Evolutionary conservation across 768 basidiomycete genomes (phyloP).

Genomic region (Auriscalpium vulgare): DNA sequence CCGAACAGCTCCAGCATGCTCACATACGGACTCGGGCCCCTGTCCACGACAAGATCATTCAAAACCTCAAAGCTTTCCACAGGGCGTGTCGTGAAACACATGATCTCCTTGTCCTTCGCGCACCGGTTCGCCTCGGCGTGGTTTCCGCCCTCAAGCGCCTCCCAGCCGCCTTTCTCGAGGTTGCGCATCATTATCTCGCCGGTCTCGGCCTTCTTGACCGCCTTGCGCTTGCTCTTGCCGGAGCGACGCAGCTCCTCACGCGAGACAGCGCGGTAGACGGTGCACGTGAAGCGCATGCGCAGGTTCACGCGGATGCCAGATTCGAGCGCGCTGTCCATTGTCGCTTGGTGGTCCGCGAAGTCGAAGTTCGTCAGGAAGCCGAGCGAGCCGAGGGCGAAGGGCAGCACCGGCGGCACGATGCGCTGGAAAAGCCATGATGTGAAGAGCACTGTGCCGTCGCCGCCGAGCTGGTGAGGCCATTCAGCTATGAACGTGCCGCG

Average conservation of each 20-base stretch:
- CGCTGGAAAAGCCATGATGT: slow-evolving; percentile 99
- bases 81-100: slow-evolving; percentile 93
- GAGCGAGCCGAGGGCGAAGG: slow-evolving; percentile 94
- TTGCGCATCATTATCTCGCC: slow-evolving; percentile 98
- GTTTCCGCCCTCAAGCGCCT: slow-evolving; percentile 84
- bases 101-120: slow-evolving; percentile 89
- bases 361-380: slow-evolving; percentile 98
- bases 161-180: slow-evolving; percentile 88
- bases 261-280: slow-evolving; percentile 87
- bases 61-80: slow-evolving; percentile 94
- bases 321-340: slow-evolving; percentile 85
- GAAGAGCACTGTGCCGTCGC: slow-evolving; percentile 97
- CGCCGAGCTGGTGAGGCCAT: slow-evolving; percentile 63
- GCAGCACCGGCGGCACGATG: slow-evolving; percentile 96
- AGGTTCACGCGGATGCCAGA: slow-evolving; percentile 94
- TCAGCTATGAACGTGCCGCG: neutral
- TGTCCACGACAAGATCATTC: slow-evolving; percentile 96
- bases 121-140: slow-evolving; percentile 34
- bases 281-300: slow-evolving; percentile 98
- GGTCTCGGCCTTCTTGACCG: slow-evolving; percentile 87
- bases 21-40: slow-evolving; percentile 97
- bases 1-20: slow-evolving; percentile 94
- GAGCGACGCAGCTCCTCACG: slow-evolving; percentile 39
- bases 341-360: slow-evolving; percentile 75
- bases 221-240: slow-evolving; percentile 53